These are phyloP conservation scores for Pseudozyma hubeiensis DNA, from an alignment of 1,284 basidiomycete species.

Conservation along the genomic window DNA sequence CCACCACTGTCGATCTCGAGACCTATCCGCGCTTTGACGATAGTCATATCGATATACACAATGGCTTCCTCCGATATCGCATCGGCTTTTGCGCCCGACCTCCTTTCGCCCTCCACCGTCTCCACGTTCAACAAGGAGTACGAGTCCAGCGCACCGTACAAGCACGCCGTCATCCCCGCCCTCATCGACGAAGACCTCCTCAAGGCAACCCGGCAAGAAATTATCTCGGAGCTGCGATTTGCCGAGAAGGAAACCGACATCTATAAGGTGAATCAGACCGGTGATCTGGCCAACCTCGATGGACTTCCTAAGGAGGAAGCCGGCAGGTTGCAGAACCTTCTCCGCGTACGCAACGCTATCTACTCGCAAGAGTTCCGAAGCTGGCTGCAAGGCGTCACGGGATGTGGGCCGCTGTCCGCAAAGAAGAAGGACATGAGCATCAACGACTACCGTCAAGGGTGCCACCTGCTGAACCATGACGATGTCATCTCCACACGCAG, in stretches of 20 bases:
- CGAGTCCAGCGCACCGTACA: constrained; percentile 75
- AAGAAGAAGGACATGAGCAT: constrained; percentile 96
- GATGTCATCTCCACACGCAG: constrained; percentile 96
- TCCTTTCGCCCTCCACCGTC: constrained; percentile 41
- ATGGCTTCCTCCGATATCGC: constrained; percentile 34
- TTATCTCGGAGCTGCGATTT: constrained; percentile 86
- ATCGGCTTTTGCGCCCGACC: constrained; percentile 47
- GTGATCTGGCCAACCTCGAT: constrained; percentile 91
- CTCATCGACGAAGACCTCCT: constrained; percentile 88
- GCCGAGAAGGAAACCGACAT: constrained; percentile 98
- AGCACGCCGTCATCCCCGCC: constrained; percentile 83
- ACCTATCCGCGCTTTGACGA: neutral
- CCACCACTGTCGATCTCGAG: neutral
- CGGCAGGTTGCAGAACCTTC: constrained; percentile 66
- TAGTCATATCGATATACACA: neutral
- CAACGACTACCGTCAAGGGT: constrained; percentile 84
- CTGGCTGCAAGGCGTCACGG: constrained; percentile 88
- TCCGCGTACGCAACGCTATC: constrained; percentile 87
- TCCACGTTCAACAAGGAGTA: constrained; percentile 47
- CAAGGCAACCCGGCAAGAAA: constrained; percentile 80
- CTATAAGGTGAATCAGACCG: constrained; percentile 98
- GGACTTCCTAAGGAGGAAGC: constrained; percentile 73
- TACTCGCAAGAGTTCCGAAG: constrained; percentile 87
- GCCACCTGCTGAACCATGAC: constrained; percentile 81
- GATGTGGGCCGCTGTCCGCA: constrained; percentile 89